Percentiles rank a stretch among this genome's conserved stretches.
Conservation (phyloP, 495 filamentous ascomycete species). For the Penicillium robsamsonii region DNA sequence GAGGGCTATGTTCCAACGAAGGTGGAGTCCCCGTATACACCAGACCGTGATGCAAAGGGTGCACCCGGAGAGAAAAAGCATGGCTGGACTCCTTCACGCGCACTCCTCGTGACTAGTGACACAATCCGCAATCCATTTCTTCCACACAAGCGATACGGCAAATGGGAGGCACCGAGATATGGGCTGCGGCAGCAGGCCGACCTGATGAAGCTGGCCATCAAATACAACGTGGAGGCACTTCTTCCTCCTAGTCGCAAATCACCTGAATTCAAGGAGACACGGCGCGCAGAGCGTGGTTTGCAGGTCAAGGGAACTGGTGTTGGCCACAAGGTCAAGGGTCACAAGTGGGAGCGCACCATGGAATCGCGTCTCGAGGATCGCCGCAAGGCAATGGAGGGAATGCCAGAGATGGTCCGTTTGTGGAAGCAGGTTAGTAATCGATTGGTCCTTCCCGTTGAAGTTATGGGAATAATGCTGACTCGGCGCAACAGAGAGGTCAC, state of each 20-base stretch:
- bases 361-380: conserved; percentile 80
- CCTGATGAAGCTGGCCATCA: conserved; percentile 78
- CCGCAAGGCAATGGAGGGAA: conserved; percentile 86
- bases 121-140: conserved; percentile 71
- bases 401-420: conserved; percentile 83
- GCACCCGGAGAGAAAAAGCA: conserved; percentile 34
- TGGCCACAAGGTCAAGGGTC: conserved; percentile 91
- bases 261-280: conserved; percentile 62
- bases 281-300: conserved; percentile 68
- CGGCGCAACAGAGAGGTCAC: conserved; percentile 65
- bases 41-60: conserved; percentile 46
- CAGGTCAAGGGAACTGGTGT: conserved; percentile 86
- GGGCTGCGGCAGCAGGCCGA: conserved; percentile 88
- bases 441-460: background rate
- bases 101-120: conserved; percentile 37
- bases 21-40: conserved; percentile 49
- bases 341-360: conserved; percentile 86
- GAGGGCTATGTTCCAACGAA: conserved; percentile 23
- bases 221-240: conserved; percentile 79
- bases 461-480: conserved; percentile 23
- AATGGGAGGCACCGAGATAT: conserved; percentile 77
- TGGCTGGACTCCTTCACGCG: conserved; percentile 32
- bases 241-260: conserved; percentile 76
- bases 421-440: conserved; percentile 81
- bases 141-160: conserved; percentile 65